These are phyloP conservation scores for Trametes cubensis DNA, from an alignment of 768 basidiomycete species.

Conservation along the genomic window DNA sequence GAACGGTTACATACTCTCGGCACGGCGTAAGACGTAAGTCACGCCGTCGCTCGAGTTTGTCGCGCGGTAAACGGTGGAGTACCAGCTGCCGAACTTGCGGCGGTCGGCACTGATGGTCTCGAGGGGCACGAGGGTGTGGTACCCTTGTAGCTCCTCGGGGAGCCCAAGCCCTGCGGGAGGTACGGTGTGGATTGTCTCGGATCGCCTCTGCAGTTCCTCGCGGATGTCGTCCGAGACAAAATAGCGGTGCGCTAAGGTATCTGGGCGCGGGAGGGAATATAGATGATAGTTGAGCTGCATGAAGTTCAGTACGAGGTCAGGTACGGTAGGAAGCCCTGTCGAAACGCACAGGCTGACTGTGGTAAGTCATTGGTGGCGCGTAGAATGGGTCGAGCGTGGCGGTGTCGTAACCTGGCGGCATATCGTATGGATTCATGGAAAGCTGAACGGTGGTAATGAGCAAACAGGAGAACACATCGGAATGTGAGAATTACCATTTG, in stretches of 20 bases:
- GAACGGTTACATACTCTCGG: constrained; percentile 70
- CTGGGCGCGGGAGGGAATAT: constrained; percentile 73
- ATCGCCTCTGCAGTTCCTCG: constrained; percentile 55
- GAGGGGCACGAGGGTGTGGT: constrained; percentile 83
- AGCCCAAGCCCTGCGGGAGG: constrained; percentile 54
- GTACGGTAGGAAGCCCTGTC: constrained; percentile 43
- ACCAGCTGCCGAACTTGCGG: constrained; percentile 81
- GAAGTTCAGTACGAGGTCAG: constrained; percentile 38
- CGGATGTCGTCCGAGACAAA: constrained; percentile 85
- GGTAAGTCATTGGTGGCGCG: constrained; percentile 30
- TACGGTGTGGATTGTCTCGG: constrained; percentile 45
- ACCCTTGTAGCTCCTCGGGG: constrained; percentile 88
- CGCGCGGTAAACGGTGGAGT: constrained; percentile 83
- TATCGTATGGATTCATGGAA: constrained; percentile 24
- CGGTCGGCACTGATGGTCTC: constrained; percentile 62
- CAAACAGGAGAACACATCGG: neutral
- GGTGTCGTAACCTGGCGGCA: constrained; percentile 27
- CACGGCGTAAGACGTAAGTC: constrained; percentile 75
- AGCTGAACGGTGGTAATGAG: neutral
- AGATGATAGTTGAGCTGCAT: constrained; percentile 88
- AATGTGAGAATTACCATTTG: constrained; percentile 33
- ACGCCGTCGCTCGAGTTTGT: constrained; percentile 74
- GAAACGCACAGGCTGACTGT: constrained; percentile 34
- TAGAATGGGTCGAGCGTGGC: constrained; percentile 33
- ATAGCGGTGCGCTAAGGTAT: constrained; percentile 59